Evolutionary conservation across 257 asterid species (phyloP).

Genomic region (Petunia secreta): DNA sequence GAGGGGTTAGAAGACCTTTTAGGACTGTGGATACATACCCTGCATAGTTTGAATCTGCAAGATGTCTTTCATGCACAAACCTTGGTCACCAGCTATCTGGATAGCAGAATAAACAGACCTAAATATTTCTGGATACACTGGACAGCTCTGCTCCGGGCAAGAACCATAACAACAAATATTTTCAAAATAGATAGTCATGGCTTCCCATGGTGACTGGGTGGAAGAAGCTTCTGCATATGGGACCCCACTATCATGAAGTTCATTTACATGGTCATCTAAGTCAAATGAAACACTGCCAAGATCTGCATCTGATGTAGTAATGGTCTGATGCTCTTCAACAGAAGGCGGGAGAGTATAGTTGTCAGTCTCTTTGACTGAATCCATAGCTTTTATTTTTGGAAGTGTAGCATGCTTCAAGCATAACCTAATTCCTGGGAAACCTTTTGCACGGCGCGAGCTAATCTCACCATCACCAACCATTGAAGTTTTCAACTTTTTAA

Average conservation of each 20-base stretch:
- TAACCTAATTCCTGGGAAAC: conserved; percentile 82
- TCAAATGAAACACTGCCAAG: conserved; percentile 29
- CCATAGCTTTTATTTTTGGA: conserved; percentile 54
- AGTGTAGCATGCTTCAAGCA: conserved; percentile 53
- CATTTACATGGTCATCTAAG: conserved; percentile 41
- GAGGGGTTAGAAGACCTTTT: too few species aligned
- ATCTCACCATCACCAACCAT: conserved; percentile 69
- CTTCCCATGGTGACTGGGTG: conserved; percentile 73
- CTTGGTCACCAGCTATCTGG: conserved; percentile 90
- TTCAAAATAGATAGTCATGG: conserved; percentile 65
- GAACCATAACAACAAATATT: conserved; percentile 49
- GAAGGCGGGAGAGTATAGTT: conserved; percentile 24
- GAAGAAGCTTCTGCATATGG: conserved; percentile 34
- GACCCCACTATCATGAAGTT: conserved; percentile 39
- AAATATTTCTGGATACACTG: conserved; percentile 54
- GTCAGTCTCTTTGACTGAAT: conserved; percentile 47
- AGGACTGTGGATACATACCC: conserved; percentile 46
- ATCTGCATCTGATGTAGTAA: conserved; percentile 29
- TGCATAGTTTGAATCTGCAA: conserved; percentile 45
- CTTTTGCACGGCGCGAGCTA: conserved; percentile 76
- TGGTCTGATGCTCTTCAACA: conserved; percentile 28
- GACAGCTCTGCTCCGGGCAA: conserved; percentile 35
- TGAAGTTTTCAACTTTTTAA: conserved; percentile 57
- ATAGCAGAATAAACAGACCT: conserved; percentile 68
- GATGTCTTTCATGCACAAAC: conserved; percentile 74